Base-by-base conservation (phyloP, 1,284 basidiomycete species). In the Marasmius fiardii region DNA sequence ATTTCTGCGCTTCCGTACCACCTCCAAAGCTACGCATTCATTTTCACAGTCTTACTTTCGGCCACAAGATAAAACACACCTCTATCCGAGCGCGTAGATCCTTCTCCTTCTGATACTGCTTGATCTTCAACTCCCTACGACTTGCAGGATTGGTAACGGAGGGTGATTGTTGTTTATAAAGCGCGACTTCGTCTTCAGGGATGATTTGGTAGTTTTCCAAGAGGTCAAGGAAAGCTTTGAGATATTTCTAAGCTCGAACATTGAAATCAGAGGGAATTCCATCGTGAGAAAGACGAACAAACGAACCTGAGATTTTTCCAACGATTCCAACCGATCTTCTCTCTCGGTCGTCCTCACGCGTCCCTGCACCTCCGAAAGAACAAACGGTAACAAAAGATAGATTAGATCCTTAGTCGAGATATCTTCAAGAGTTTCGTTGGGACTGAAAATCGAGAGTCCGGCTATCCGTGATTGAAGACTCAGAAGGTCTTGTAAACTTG, bases 391-490 rank as follows among this genome's bases (percentile, higher is more conserved):
- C 45, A 86, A 78, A 53, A 97, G 80, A 71, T 93, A 97, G 8
- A 88, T 75, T 49, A 97, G 72, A 70, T 95, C 85, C 31, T 78
- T 74, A 10, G 94, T 93, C 1, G 89, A 80, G 43, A 98, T 82
- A 69, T 98, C 95, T 48, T 94, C 90, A 21, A 93, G 71, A 0
- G 76, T 76, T 68, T 98, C 95, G 66, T 97, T 97, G 7, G 87
- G 76, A 54, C 92, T 94, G 71, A 96, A 95, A 20, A 97, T 74
- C 0, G 84, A 83, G 23, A 96, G 76, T 48, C 74, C 74, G 23
- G 74, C 61, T 51, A 90, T 75, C 10, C 80, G 78, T 26, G 74
- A 70, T 52, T 75, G 70, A 31, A 89, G 67, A 34, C 71, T 69
- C 24, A 71, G 70, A 21, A 90, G 72, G 70, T 89, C 83, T 8